phyloP scores from a whole-genome alignment of 73 alveolate species.

The Paramecium caudatum region DNA sequence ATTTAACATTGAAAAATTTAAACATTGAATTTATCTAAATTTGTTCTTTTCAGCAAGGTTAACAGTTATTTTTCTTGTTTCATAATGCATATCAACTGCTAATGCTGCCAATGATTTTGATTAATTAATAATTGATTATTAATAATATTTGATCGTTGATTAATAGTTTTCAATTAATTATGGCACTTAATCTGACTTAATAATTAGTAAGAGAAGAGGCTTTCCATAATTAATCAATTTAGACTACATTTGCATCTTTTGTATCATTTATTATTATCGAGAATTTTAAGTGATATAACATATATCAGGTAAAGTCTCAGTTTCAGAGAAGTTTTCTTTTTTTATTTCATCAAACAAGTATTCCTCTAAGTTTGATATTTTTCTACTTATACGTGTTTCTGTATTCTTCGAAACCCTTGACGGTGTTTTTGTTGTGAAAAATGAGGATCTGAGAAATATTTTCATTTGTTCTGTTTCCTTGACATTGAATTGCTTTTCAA shows the following conservation, averaged over 20 bases:
- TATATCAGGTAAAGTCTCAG: neutral
- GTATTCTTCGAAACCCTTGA: neutral
- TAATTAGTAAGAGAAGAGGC: neutral
- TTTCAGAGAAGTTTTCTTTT: neutral
- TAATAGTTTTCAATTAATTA: neutral
- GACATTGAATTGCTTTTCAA: neutral
- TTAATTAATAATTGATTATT: neutral
- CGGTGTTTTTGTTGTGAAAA: neutral
- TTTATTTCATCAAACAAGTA: neutral
- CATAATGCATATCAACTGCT: neutral
- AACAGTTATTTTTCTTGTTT: neutral
- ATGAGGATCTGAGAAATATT: neutral
- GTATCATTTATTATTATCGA: neutral
- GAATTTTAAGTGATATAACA: neutral
- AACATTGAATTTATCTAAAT: neutral
- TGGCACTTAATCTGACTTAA: neutral
- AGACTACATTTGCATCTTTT: neutral
- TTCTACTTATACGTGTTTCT: neutral
- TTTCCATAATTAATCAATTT: slow-evolving; percentile 1
- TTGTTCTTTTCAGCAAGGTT: neutral
- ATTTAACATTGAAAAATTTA: neutral
- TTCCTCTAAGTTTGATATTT: neutral
- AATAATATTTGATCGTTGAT: neutral
- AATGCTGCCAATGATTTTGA: neutral
- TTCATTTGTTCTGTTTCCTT: neutral